Base-by-base conservation (phyloP, 495 filamentous ascomycete species). In the Neurospora sp. region DNA sequence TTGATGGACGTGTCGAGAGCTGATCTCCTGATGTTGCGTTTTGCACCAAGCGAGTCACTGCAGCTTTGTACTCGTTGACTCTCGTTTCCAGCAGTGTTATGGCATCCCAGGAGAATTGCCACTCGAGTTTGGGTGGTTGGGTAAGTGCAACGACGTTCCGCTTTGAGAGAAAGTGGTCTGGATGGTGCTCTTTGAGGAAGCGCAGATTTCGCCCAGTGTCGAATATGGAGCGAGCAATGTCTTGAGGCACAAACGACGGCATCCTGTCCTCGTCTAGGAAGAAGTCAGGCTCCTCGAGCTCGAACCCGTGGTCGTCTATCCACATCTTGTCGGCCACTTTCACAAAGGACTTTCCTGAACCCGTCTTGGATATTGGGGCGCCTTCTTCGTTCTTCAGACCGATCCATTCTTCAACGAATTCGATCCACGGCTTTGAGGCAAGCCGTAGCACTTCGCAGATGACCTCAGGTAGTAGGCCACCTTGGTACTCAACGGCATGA, bases 201-300 rank as follows among this genome's bases (percentile, higher is more conserved):
- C 92, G 87, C 69, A 97, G 81, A 76, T 91, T 94, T 74, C 89
- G 87, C 2, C 93, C 94, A 20, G 88, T 92, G 77, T 98, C 94
- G 71, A 92, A 94, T 18, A 94, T 88, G 16, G 85, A 79, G 38
- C 87, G 83, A 12, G 89, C 89, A 75, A 90, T 85, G 31, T 93
- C 92, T 39, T 80, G 76, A 0, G 88, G 86, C 12, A 95, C 84
- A 73, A 93, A 93, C 0, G 84, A 88, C 11, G 91, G 93, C 79
- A 92, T 86, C 74, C 86, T 86, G 11, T 85, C 82, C 70, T 86
- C 83, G 69, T 89, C 85, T 73, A 92, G 88, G 35, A 84, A 83
- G 73, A 88, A 93, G 66, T 91, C 90, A 3, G 84, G 77, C 37
- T 85, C 82, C 70, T 85, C 81, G 37, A 81, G 74, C 72, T 90